A percentile compares a stretch with the other conserved stretches of the same genome.
These are phyloP conservation scores for Cryptosporidium andersoni DNA, from an alignment of 169 alveolate species.

Conservation along the genomic window DNA sequence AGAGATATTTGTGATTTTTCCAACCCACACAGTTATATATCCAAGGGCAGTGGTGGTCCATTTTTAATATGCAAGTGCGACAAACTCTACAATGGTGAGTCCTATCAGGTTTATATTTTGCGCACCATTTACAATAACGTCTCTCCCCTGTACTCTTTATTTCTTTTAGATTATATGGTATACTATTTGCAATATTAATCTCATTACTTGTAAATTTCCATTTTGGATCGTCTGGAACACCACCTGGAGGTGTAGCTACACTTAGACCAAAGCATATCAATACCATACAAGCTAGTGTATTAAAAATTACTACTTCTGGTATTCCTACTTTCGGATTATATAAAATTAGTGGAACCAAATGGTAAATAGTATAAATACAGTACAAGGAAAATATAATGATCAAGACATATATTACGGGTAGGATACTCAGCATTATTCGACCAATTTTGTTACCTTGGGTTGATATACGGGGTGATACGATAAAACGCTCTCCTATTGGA, in stretches of 20 bases:
- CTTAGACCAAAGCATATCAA: slow-evolving; percentile 82
- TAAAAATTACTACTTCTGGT: slow-evolving; percentile 52
- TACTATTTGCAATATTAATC: background rate
- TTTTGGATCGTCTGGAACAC: slow-evolving; percentile 83
- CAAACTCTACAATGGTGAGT: slow-evolving; percentile 85
- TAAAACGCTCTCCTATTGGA: background rate
- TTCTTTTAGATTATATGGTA: slow-evolving; percentile 3
- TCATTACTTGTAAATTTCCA: slow-evolving; percentile 74
- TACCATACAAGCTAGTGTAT: slow-evolving; percentile 74
- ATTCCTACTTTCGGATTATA: slow-evolving; percentile 54
- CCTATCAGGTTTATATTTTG: slow-evolving; percentile 80
- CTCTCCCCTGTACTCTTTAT: slow-evolving; percentile 64
- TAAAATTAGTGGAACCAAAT: slow-evolving; percentile 24
- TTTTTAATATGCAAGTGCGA: slow-evolving; percentile 84
- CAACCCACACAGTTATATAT: slow-evolving; percentile 88
- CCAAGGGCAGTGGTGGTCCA: slow-evolving; percentile 94
- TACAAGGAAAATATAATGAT: slow-evolving; percentile 13
- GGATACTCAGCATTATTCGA: slow-evolving; percentile 16
- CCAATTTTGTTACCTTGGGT: background rate
- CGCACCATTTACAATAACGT: slow-evolving; percentile 81
- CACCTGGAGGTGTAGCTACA: slow-evolving; percentile 83
- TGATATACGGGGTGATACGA: too few relatives aligned
- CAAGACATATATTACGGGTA: slow-evolving; percentile 56
- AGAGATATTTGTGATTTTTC: slow-evolving; percentile 86
- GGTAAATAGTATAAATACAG: slow-evolving; percentile 53